Base-by-base conservation (phyloP, 495 filamentous ascomycete species). In the Cenococcum geophilum region DNA sequence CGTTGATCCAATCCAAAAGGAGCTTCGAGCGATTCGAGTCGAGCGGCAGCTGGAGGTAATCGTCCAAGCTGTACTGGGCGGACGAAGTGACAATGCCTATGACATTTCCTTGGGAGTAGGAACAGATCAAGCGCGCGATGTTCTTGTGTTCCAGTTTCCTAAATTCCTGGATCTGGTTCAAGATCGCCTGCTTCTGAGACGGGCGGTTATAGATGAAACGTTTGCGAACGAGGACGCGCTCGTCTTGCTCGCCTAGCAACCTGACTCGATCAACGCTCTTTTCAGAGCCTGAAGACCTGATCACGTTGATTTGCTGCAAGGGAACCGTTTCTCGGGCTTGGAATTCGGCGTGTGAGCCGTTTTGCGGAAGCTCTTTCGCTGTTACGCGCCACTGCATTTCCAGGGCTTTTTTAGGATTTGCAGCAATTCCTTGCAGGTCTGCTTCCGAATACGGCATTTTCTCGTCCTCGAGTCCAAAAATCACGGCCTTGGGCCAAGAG, bases 1-100 rank as follows among this genome's bases (percentile, higher is more conserved):
- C 67, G 23, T 62, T 42, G 48, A 70, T 68, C 69, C 69, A 72
- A 49, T 64, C 67, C 21, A 72, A 47, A 5, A 70, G 69, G 2
- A 62, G 54, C 35, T 64, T 58, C 14, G 66, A 53, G 23, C 59
- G 67, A 50, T 58, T 65, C n/a, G 62, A 20, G 11, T 67, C 57
- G 35, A 32, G 52, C 20, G 62, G 53, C 8, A 64, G 52, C 27
- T 23, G 40, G 5, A 72, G 62, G 42, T 59, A 70, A 50, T 66
- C 65, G 25, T 67, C 69, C 16, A 72, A 52, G 25, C 40, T 65
- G 25, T 65, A 70, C 22, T 72, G 64, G 20, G 66, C 58, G 16
- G 21, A 25, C 9, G 50, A 34, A 11, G 67, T 68, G n/a, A 70
- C 43, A 42, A 66, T 59, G 0, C 61, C 67, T 11, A 72, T 50